A percentile compares a stretch with the other conserved stretches of the same genome.
phyloP scores from a whole-genome alignment of 1,284 basidiomycete species.

The Puccinia brachypodii region DNA sequence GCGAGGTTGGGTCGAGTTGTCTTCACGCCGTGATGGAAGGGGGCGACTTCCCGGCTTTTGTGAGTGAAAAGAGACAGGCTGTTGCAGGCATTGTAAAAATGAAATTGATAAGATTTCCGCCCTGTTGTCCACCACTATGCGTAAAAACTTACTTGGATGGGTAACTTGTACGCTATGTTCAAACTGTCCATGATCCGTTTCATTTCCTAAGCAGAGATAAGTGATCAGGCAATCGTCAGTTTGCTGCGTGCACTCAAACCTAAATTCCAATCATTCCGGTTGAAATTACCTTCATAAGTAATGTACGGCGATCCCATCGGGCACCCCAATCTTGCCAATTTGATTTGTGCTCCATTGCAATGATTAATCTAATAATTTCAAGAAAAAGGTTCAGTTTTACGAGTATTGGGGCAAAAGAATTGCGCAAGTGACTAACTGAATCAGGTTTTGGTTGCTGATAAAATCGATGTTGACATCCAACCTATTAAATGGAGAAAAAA shows the following conservation, averaged over 20 bases:
- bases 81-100: background rate
- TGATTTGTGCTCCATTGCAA: constrained; percentile 74
- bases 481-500: background rate
- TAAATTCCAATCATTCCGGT: background rate
- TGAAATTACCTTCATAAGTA: constrained; percentile 52
- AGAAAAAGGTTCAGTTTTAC: constrained; percentile 30
- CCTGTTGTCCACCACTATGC: background rate
- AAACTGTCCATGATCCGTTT: constrained; percentile 72
- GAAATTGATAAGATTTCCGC: background rate
- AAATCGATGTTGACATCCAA: constrained; percentile 56
- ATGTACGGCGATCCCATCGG: constrained; percentile 60
- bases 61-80: constrained; percentile 2
- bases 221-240: constrained; percentile 59
- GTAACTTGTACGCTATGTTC: constrained; percentile 69
- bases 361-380: constrained; percentile 60
- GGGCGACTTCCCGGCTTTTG: background rate
- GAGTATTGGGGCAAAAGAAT: background rate
- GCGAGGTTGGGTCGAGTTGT: background rate
- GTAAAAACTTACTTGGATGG: constrained; percentile 61
- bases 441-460: constrained; percentile 55
- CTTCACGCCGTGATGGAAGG: background rate
- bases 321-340: constrained; percentile 87
- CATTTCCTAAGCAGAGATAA: constrained; percentile 65
- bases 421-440: constrained; percentile 27
- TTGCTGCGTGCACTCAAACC: background rate